Evolutionary conservation across 495 filamentous ascomycete genomes (phyloP), one percentile per base, ranked within the genome.

Genomic region (Terfezia claveryi): DNA sequence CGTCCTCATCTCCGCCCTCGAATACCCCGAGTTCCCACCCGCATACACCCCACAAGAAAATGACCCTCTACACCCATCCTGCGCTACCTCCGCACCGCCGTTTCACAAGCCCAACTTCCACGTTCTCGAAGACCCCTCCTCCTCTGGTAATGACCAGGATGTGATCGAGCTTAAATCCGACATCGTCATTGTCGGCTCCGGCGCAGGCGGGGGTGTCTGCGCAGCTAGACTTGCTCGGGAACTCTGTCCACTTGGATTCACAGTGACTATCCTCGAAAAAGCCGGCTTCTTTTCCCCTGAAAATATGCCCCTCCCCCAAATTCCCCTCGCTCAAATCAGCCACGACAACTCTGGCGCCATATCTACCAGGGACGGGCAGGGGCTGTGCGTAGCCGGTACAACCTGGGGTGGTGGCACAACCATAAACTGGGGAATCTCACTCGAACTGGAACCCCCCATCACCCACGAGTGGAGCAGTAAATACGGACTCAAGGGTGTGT

Each of bases 51-150:
- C 23, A 49, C 23, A 62, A 65, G 10, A 69, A 70, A 6, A 74
- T 76, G 54, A 74, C 70, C 0, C 63, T 94, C 27, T 32, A 32
- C 4, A 32, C 27, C 27, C 27, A 32, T 32, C 27, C 27, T 32
- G 27, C 27, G 27, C 27, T 5, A 32, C 27, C 27, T 2, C 27
- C 27, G 27, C 27, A 32, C 27, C 27, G 27, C 27, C 27, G 27
- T 32, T 32, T 7, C 27, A 32, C 27, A 32, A 32, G 27, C 27
- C 27, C 27, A 32, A 7, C 27, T 32, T 32, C 27, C 27, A 32
- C 1, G 27, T 32, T 7, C 7, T 32, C 7, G 27, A 32, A 4
- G 27, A 32, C 27, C 1, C 27, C 27, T 4, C 27, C 27, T 32
- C 27, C 20, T 20, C 20, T 20, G 20, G 20, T 20, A 20, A 20